Conservation (phyloP, 805 yeast species). For the Vanderwaltozyma polyspora region DNA sequence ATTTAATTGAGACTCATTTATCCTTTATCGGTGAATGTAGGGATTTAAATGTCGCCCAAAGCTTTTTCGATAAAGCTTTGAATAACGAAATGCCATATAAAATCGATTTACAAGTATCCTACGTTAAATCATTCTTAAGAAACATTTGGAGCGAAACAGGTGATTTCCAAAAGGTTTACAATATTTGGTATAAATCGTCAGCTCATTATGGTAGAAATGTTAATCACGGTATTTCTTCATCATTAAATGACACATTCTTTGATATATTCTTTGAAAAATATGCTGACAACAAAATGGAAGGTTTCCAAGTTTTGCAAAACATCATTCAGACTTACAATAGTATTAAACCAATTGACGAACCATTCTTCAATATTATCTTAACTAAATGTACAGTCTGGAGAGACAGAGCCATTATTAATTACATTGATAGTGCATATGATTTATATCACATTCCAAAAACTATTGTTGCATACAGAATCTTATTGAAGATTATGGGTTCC, state of each 20-base stretch:
- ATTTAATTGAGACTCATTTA: conserved; percentile 63
- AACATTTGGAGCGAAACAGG: conserved; percentile 49
- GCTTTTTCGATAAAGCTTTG: conserved; percentile 65
- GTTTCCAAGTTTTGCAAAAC: conserved; percentile 45
- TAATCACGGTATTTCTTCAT: conserved; percentile 60
- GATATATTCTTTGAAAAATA: conserved; percentile 53
- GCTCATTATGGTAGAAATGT: conserved; percentile 46
- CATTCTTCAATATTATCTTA: conserved; percentile 68
- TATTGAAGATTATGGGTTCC: conserved; percentile 61
- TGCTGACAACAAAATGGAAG: conserved; percentile 38
- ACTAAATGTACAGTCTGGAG: conserved; percentile 59
- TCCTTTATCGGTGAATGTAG: conserved; percentile 69
- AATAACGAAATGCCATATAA: conserved; percentile 60
- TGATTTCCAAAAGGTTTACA: conserved; percentile 46
- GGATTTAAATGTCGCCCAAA: conserved; percentile 59
- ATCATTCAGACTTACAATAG: conserved; percentile 45
- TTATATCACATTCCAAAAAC: conserved; percentile 48
- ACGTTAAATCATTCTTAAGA: conserved; percentile 50
- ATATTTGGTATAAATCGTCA: conserved; percentile 54
- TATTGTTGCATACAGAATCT: conserved; percentile 60
- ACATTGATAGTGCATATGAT: conserved; percentile 48
- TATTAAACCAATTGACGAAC: conserved; percentile 57
- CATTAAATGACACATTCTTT: conserved; percentile 59
- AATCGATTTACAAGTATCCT: conserved; percentile 61
- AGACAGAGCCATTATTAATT: conserved; percentile 52